These are phyloP conservation scores for Fusarium nygamai DNA, from an alignment of 2,329 filamentous ascomycete genomes.

Conservation along the genomic window DNA sequence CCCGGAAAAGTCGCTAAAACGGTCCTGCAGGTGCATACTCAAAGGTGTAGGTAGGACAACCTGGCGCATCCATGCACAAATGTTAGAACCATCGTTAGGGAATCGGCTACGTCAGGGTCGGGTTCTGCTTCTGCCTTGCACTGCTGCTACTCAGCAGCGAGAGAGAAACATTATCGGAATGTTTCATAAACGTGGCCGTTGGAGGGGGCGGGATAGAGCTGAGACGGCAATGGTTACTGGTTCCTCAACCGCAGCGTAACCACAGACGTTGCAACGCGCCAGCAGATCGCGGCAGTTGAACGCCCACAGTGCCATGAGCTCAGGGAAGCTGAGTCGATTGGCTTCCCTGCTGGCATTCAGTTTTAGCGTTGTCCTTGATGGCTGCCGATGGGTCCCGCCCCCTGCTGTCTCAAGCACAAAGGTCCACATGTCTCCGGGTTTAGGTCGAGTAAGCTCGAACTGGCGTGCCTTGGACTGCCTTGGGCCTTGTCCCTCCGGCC, in stretches of 20 bases:
- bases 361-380: constrained; percentile 39
- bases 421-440: constrained; percentile 41
- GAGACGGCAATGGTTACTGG: constrained; percentile 27
- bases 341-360: constrained; percentile 31
- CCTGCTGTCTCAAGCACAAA: constrained; percentile 33
- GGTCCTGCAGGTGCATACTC: constrained; percentile 42
- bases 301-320: constrained; percentile 37
- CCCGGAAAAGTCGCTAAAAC: constrained; percentile 39
- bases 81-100: constrained; percentile 29
- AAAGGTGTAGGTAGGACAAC: constrained; percentile 35
- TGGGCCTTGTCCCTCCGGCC: constrained; percentile 40
- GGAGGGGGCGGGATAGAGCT: constrained; percentile 10
- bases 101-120: constrained; percentile 19
- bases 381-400: constrained; percentile 45
- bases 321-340: constrained; percentile 36
- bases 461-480: constrained; percentile 34
- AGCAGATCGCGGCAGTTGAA: constrained; percentile 44
- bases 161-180: constrained; percentile 13
- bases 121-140: not conserved
- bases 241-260: constrained; percentile 36
- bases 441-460: constrained; percentile 37
- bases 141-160: not conserved
- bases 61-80: constrained; percentile 35
- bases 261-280: constrained; percentile 37
- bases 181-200: constrained; percentile 23